Base-by-base conservation (phyloP, 306 rosid genomes). In the Medicago ruthenica region DNA sequence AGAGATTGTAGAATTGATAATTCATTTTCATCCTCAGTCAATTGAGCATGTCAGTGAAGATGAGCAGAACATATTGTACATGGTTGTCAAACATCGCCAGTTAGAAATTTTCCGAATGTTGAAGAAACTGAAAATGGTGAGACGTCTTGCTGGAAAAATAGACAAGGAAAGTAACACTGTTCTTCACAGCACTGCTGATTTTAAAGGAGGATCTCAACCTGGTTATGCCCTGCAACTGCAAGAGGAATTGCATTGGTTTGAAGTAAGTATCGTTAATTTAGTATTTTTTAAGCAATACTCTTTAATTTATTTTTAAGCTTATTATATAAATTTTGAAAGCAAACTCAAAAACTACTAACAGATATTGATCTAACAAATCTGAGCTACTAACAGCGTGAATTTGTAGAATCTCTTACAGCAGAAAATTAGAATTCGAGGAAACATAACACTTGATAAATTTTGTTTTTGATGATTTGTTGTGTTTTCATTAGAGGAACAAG, bases 211-310 rank as follows among this genome's bases (percentile, higher is more conserved):
- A 3, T 61, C 76, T 75, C 86, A 78, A 74, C 83, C 86, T 53
- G 86, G 86, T 50, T 82, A 67, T 82, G 86, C 83, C 50, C 41
- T 82, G 9, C 86, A 82, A 53, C 50, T 82, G 63, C 83, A 82
- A 73, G 83, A 82, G 65, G 86, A 82, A 31, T 74, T 82, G 77
- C 83, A 44, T 74, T 82, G 86, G 86, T 82, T 78, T 9, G 77
- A 82, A 20, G 86, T 82, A 68, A 78, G 86, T 74, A 21, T 34
- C 45, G 0, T 73, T 42, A 14, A 14, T 47, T 17, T 41, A 41
- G 45, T 41, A 12, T 41, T 41, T 41, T 9, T 41, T 9, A 41
- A 41, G 13, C 12, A 41, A 41, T 41, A 41, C 47, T 41, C 47
- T 9, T 21, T 21, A 24, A 24, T 24, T 24, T 24, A 24, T 24